phyloP scores from a whole-genome alignment of 1,284 basidiomycete species.

The Amylostereum chailletii region DNA sequence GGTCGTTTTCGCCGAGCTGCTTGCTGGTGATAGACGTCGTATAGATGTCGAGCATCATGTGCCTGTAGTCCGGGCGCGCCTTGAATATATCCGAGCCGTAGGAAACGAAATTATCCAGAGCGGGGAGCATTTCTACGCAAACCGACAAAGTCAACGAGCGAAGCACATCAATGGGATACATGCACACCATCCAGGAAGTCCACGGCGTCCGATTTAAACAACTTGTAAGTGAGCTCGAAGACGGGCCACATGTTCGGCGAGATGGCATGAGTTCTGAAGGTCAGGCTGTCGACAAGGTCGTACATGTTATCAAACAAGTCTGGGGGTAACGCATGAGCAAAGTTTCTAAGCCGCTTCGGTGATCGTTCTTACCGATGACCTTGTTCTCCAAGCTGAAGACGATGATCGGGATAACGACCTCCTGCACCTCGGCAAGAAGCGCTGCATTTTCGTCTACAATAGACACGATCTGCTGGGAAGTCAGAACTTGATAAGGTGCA shows the following conservation, averaged over 20 bases:
- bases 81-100: slow-evolving; percentile 77
- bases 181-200: slow-evolving; percentile 76
- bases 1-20: slow-evolving; percentile 76
- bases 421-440: slow-evolving; percentile 75
- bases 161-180: background rate
- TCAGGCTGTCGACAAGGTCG: slow-evolving; percentile 79
- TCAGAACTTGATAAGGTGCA: background rate
- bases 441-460: slow-evolving; percentile 71
- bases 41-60: slow-evolving; percentile 83
- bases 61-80: slow-evolving; percentile 64
- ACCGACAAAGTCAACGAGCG: background rate
- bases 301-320: slow-evolving; percentile 88
- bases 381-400: slow-evolving; percentile 70
- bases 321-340: slow-evolving; percentile 17
- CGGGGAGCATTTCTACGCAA: slow-evolving; percentile 75
- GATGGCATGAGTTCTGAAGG: slow-evolving; percentile 75
- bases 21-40: slow-evolving; percentile 64
- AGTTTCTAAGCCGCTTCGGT: background rate
- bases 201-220: slow-evolving; percentile 80
- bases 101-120: slow-evolving; percentile 85
- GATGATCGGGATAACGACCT: slow-evolving; percentile 75
- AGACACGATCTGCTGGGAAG: slow-evolving; percentile 43
- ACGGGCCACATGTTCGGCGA: slow-evolving; percentile 82
- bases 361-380: slow-evolving; percentile 44
- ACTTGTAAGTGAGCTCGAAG: slow-evolving; percentile 74